Base-by-base conservation (phyloP, 805 yeast species). In the Sungouiozyma intestinalis region DNA sequence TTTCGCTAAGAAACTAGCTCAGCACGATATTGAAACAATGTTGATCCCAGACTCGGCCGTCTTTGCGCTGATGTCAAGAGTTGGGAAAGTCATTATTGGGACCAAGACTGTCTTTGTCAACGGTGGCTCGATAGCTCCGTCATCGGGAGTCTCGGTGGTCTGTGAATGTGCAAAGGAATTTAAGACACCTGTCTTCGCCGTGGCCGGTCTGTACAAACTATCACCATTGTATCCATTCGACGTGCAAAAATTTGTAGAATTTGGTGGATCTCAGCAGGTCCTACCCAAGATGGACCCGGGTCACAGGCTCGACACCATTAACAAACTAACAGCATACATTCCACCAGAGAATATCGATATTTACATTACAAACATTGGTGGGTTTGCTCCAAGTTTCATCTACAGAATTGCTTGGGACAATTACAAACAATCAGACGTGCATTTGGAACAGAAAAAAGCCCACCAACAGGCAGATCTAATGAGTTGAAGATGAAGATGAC, bases 151-250 rank as follows among this genome's bases (percentile, higher is more conserved):
- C 21, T 84, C 95, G 21, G 74, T 87, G 39, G 96, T 87, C 9
- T 88, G 94, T 51, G 95, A 88, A 64, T 85, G 95, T 65, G 99
- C 99, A 20, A 85, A 84, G 58, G 95, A 85, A 57, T 90, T 85
- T 62, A 76, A 78, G 57, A 90, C 96, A n/a, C 98, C 98, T 0
- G 97, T 92, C 4, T 83, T 92, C 60, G 88, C 92, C 1, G 92
- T 88, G 39, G 87, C 97, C 2, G 98, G 97, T 38, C 70, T 90
- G 42, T 92, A 85, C 69, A 92, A 92, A 64, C 71, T 92, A 40
- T 82, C 95, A 8, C 97, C 97, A 27, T 69, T 84, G 40, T 92
- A 92, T 58, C 98, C 97, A 19, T 85, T 82, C 60, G 87, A 85
- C 57, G 74, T 82, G 44, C 90, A 85, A 52, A 78, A 80, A 48